Evolutionary conservation across 169 alveolate genomes (phyloP).

Genomic region (Eimeria acervulina): DNA sequence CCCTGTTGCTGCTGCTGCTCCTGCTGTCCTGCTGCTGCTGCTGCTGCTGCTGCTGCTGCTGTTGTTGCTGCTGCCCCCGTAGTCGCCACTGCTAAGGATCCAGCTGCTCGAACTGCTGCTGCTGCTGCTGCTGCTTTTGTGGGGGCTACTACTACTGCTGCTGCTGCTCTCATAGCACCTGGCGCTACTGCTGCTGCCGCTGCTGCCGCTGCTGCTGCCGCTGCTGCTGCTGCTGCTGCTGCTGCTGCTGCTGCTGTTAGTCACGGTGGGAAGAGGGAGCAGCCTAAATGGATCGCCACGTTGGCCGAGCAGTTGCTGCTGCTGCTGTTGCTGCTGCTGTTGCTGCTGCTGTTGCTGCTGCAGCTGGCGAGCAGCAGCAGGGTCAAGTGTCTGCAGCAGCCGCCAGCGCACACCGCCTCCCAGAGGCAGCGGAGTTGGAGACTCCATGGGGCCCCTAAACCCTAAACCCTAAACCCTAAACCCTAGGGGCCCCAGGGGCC

Average conservation of each 20-base stretch:
- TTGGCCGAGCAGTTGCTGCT: neutral
- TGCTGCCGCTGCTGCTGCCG: neutral
- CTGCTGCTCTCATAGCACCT: neutral
- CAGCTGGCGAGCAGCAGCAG: conserved; percentile 41
- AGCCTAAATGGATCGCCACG: neutral
- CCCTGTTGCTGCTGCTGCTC: neutral
- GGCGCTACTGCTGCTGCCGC: conserved; percentile 27
- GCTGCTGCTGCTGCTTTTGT: conserved; percentile 6
- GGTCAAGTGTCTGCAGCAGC: conserved; percentile 31
- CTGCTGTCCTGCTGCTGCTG: neutral
- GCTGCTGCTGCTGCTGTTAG: neutral
- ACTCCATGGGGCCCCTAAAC: conserved; percentile 15
- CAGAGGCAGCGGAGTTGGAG: neutral
- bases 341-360: conserved; percentile 18
- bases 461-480: conserved; percentile 44
- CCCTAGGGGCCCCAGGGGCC: conserved; percentile 47
- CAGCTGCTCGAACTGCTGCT: conserved; percentile 17
- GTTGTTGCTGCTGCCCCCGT: neutral
- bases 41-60: neutral
- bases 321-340: conserved; percentile 12
- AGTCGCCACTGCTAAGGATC: neutral
- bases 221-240: conserved; percentile 36
- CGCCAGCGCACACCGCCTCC: conserved; percentile 62
- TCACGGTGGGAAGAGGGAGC: neutral
- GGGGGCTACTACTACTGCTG: neutral